Percentiles rank a stretch among this genome's conserved stretches.
phyloP scores from a whole-genome alignment of 2,329 filamentous ascomycete species.

The Chrysoporthe puriensis region DNA sequence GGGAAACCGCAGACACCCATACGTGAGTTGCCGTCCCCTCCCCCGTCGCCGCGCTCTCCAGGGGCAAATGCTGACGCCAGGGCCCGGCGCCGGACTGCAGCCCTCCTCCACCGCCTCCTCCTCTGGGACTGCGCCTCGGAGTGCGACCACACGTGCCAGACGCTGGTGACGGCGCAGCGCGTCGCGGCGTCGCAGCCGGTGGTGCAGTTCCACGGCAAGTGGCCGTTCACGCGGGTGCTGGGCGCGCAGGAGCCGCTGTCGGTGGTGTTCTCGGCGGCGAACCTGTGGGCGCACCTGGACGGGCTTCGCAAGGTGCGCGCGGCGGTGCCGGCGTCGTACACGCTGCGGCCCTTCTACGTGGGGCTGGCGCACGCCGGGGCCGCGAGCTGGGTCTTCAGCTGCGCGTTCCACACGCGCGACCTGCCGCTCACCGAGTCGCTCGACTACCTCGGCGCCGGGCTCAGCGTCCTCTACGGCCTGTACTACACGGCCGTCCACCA shows the following conservation, averaged over 20 bases:
- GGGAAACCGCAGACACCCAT: conserved; percentile 64
- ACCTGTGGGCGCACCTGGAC: conserved; percentile 81
- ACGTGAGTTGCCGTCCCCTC: conserved; percentile 56
- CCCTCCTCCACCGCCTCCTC: conserved; percentile 81
- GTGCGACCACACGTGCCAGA: conserved; percentile 98
- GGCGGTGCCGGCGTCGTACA: conserved; percentile 72
- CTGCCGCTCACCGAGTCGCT: conserved; percentile 85
- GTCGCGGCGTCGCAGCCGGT: conserved; percentile 67
- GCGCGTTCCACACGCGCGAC: conserved; percentile 91
- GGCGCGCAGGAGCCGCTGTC: conserved; percentile 95
- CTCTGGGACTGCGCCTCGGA: conserved; percentile 91
- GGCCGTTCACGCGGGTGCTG: conserved; percentile 89
- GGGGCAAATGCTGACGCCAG: conserved; percentile 35
- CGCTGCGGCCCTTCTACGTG: conserved; percentile 80
- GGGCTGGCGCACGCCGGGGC: conserved; percentile 80
- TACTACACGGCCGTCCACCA: conserved; percentile 84
- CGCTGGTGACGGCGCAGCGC: conserved; percentile 79
- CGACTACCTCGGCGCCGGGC: conserved; percentile 94
- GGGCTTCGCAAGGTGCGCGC: conserved; percentile 74
- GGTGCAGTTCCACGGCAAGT: conserved; percentile 97
- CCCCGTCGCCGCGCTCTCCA: conserved; percentile 68
- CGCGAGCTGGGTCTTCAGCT: conserved; percentile 83
- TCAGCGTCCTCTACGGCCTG: conserved; percentile 85
- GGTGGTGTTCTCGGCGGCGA: conserved; percentile 90
- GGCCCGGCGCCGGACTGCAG: conserved; percentile 48